Evolutionary conservation across 768 basidiomycete species (phyloP), one percentile per base, ranked within the genome.

Genomic region (Daedaleopsis sinensis): DNA sequence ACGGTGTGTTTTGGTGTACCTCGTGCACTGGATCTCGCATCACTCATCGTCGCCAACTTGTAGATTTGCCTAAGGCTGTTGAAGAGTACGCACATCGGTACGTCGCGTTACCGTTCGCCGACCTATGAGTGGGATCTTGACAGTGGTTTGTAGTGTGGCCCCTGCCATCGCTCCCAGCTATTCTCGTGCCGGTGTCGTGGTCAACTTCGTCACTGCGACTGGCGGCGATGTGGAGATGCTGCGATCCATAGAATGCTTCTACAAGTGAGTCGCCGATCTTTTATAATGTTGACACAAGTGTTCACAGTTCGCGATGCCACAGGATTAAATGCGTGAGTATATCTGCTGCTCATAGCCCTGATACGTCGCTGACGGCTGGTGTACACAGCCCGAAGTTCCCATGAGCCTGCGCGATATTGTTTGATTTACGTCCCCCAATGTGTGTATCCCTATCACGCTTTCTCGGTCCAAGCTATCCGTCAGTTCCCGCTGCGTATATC

Each of bases 151-250:
- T 67, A 94, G 93, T 55, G 92, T 95, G 67, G 85, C 92, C 19
- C 89, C 93, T 57, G 94, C 94, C 55, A 88, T 93, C 68, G 89
- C 93, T n/a, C 85, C 91, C 51, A 89, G 72, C 74, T 90, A 93
- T 72, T 84, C 88, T 43, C 88, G 94, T 55, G 90, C 94, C 57
- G 97, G 96, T 32, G 91, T 98, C 55, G 84, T 97, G 62, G 84
- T 99, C 71, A 98, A 96, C 74, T 95, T 98, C 68, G 96, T 98
- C 63, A 97, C 96, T 58, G 96, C 96, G 57, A 95, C 94, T 15
- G 95, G 96, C 35, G 96, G 95, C 44, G 96, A 98, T 73, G 96
- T 98, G 57, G 96, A 98, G 79, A 97, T 98, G 95, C 79, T 98
- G 64, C 86, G 96, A 71, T 93, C 92, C 67, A 98, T 98, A 82